A percentile compares a stretch with the other conserved stretches of the same genome.
These are phyloP conservation scores for Pseudodiploospora longispora DNA, from an alignment of 2,329 filamentous ascomycete species.

Conservation along the genomic window DNA sequence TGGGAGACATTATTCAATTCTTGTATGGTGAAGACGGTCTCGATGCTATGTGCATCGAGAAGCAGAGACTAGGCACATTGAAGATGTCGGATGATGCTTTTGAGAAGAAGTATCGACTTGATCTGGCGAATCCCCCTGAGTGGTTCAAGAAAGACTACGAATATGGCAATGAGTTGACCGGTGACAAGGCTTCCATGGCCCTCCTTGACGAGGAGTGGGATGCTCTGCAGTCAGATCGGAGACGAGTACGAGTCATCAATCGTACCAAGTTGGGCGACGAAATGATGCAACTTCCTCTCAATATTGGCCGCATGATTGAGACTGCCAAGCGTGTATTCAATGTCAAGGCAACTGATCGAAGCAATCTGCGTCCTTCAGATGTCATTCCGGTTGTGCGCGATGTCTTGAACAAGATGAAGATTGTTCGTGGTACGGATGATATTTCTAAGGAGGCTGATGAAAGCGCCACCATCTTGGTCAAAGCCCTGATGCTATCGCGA, in stretches of 20 bases:
- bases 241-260: conserved; percentile 63
- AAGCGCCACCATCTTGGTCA: conserved; percentile 86
- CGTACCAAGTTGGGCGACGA: conserved; percentile 66
- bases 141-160: conserved; percentile 56
- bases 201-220: conserved; percentile 87
- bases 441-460: conserved; percentile 81
- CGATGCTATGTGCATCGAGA: conserved; percentile 88
- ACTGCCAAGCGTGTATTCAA: conserved; percentile 86
- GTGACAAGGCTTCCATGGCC: conserved; percentile 79
- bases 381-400: conserved; percentile 73
- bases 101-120: conserved; percentile 72
- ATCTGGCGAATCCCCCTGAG: conserved; percentile 53
- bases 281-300: conserved; percentile 84
- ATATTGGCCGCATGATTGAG: conserved; percentile 83
- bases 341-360: conserved; percentile 76
- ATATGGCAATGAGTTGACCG: conserved; percentile 76
- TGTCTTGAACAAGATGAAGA: conserved; percentile 67
- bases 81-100: conserved; percentile 72
- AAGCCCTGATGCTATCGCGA: conserved; percentile 80
- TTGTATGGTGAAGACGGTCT: conserved; percentile 96
- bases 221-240: conserved; percentile 63
- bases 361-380: conserved; percentile 81
- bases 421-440: conserved; percentile 76
- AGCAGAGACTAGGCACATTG: conserved; percentile 82
- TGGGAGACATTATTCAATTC: conserved; percentile 95